Evolutionary conservation across 305 asterid species (phyloP).

Genomic region (Solanum hybrid): DNA sequence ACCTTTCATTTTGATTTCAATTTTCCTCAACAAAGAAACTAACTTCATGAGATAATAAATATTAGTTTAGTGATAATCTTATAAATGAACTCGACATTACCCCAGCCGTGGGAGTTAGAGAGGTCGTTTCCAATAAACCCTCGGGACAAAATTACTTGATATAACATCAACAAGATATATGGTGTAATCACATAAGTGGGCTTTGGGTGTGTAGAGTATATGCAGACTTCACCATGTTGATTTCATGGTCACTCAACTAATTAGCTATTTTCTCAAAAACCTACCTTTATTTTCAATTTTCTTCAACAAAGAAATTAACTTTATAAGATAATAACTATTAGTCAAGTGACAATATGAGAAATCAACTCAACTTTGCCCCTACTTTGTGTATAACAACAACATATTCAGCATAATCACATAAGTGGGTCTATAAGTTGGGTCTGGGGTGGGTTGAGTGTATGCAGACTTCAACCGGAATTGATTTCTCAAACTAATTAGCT

Average conservation of each 20-base stretch:
- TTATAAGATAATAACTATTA: not conserved
- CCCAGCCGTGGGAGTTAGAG: not conserved
- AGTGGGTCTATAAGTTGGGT: no score
- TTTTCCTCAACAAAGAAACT: not conserved
- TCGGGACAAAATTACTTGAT: not conserved
- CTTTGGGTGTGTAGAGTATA: no score
- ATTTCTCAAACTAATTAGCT: no score
- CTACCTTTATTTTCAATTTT: not conserved
- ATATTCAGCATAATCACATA: not conserved
- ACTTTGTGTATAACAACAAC: not conserved
- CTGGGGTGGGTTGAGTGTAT: not conserved
- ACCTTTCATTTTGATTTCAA: not conserved
- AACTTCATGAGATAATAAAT: not conserved
- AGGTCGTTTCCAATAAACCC: not conserved
- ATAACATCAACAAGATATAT: not conserved
- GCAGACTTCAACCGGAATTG: no score
- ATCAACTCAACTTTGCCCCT: not conserved
- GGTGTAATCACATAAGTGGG: not conserved
- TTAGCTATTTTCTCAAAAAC: not conserved
- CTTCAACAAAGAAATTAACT: not conserved
- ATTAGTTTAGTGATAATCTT: not conserved
- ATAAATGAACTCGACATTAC: not conserved
- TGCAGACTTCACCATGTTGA: no score
- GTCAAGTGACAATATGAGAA: not conserved
- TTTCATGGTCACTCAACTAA: not conserved